Percentiles rank a stretch among this genome's conserved stretches.
Conservation (phyloP, 106 monocot species). For the Platanthera zijinensis region DNA sequence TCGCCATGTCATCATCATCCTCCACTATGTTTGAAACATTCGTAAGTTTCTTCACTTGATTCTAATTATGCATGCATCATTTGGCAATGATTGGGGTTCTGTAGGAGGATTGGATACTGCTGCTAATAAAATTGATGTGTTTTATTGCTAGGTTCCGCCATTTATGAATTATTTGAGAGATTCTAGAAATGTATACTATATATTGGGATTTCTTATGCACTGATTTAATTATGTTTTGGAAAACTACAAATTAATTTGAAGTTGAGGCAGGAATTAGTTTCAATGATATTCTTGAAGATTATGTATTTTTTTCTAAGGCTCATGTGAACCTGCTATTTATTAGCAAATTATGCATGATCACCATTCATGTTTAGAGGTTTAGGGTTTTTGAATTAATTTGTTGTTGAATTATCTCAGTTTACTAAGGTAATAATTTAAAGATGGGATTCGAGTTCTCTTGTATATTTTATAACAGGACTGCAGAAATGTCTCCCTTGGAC, state of each 20-base stretch:
- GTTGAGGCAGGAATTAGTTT: neutral
- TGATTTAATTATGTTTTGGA: neutral
- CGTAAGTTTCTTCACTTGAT: slow-evolving; percentile 8
- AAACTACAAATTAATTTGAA: neutral
- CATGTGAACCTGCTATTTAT: neutral
- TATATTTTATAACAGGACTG: neutral
- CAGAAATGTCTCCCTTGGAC: neutral
- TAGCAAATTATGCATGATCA: neutral
- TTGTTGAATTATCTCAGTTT: neutral
- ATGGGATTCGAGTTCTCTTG: neutral
- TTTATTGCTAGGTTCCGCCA: neutral
- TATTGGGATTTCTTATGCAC: neutral
- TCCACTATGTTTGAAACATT: slow-evolving; percentile 18
- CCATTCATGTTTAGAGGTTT: neutral
- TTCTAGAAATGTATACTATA: neutral
- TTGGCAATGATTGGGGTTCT: neutral
- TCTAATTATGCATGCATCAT: neutral
- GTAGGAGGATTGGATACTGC: neutral
- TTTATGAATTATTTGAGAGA: neutral
- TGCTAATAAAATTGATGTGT: neutral
- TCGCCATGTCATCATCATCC: neutral
- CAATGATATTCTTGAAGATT: neutral
- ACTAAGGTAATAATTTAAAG: neutral
- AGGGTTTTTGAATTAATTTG: neutral
- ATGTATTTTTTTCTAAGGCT: neutral